These are phyloP conservation scores for Lactarius pseudohatsudake DNA, from an alignment of 768 basidiomycete species.

Conservation along the genomic window DNA sequence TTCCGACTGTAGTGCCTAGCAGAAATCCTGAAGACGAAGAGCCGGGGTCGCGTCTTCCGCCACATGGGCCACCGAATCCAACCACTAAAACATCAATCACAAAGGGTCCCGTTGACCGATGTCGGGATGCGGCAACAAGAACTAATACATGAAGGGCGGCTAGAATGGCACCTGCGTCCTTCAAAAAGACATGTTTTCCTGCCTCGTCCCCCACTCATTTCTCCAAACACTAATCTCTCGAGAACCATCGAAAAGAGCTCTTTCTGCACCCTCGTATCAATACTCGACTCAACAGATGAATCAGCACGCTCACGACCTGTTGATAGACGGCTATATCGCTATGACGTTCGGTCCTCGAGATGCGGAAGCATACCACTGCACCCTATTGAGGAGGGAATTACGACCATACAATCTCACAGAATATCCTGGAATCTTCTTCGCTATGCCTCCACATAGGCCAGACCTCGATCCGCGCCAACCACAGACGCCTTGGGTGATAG, in stretches of 20 bases:
- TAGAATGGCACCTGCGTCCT: neutral
- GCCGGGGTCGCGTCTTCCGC: neutral
- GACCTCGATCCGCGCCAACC: neutral
- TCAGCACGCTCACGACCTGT: neutral
- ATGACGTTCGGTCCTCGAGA: neutral
- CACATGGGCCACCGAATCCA: conserved; percentile 8
- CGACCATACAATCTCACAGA: neutral
- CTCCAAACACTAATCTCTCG: neutral
- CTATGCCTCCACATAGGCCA: neutral
- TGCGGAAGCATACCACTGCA: neutral
- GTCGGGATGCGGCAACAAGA: neutral
- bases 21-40: neutral
- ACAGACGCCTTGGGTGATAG: neutral
- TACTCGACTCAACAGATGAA: neutral
- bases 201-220: neutral
- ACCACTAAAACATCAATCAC: neutral
- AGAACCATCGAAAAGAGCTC: neutral
- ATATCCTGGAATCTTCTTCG: neutral
- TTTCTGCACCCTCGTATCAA: neutral
- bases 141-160: neutral
- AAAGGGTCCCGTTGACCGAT: neutral
- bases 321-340: conserved; percentile 19
- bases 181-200: neutral
- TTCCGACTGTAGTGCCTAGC: neutral
- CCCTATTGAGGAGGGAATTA: conserved; percentile 4